Percentiles rank a stretch among this genome's conserved stretches.
phyloP scores from a whole-genome alignment of 1,284 basidiomycete genomes.

The Trichosporon coremiiforme region DNA sequence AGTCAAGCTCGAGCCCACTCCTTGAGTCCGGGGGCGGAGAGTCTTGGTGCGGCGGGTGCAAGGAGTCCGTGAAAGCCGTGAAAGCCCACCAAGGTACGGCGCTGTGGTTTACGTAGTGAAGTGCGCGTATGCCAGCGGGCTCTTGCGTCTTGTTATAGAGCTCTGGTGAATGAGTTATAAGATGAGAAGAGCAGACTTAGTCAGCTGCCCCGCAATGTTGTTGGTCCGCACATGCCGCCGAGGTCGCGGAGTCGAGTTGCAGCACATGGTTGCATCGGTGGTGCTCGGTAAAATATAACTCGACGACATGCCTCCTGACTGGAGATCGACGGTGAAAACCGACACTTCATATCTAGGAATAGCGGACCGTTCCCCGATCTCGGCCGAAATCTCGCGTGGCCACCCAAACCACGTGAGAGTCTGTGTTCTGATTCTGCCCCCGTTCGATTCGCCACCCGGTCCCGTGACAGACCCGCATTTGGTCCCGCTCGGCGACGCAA shows the following conservation, averaged over 20 bases:
- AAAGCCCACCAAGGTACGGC: background rate
- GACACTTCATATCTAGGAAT: background rate
- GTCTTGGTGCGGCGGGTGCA: background rate
- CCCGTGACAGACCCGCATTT: background rate
- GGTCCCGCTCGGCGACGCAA: background rate
- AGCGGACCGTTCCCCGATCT: background rate
- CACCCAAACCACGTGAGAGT: background rate
- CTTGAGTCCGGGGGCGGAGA: background rate
- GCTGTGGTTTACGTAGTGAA: too few relatives aligned
- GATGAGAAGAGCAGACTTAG: too few relatives aligned
- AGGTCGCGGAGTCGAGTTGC: too few relatives aligned
- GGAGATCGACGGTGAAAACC: constrained; percentile 1
- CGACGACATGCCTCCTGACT: too few relatives aligned
- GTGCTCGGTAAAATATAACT: too few relatives aligned
- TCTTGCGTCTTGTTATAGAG: too few relatives aligned
- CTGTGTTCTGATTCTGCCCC: background rate
- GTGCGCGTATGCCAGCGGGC: too few relatives aligned
- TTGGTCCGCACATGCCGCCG: too few relatives aligned
- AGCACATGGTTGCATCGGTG: too few relatives aligned
- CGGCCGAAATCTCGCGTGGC: constrained; percentile 3
- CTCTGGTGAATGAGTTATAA: too few relatives aligned
- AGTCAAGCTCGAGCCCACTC: background rate
- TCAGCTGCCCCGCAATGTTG: too few relatives aligned
- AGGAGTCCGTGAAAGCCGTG: background rate
- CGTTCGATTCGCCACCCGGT: background rate